Conservation (phyloP, 2,329 filamentous ascomycete species). For the Colletotrichum euphorbiae region DNA sequence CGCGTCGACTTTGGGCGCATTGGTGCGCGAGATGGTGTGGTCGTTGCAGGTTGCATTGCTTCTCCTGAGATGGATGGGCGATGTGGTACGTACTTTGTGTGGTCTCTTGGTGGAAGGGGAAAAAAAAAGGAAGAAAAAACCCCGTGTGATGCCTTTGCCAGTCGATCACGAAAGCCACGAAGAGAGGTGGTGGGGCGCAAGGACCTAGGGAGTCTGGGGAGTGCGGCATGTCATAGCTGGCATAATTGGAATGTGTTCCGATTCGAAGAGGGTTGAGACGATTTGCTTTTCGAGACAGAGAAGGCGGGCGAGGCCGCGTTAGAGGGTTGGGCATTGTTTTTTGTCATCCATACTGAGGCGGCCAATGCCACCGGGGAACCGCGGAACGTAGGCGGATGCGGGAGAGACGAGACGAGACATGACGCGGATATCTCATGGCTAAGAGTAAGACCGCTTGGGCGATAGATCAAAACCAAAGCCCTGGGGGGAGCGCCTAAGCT, state of each 20-base stretch:
- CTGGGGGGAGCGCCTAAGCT: conserved; percentile 1
- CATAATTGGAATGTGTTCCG: conserved; percentile 31
- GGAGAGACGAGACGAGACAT: conserved; percentile 38
- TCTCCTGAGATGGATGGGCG: neutral
- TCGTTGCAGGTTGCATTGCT: conserved; percentile 18
- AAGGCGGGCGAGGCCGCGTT: conserved; percentile 33
- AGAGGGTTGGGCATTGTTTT: conserved; percentile 27
- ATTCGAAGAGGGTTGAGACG: conserved; percentile 37
- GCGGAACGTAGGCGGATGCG: conserved; percentile 27
- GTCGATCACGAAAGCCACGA: conserved; percentile 27
- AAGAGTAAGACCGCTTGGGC: conserved; percentile 8
- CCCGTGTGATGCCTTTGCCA: conserved; percentile 6
- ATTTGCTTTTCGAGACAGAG: conserved; percentile 30
- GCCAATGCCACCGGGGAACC: conserved; percentile 34
- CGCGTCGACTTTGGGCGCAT: conserved; percentile 9
- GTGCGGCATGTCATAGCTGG: conserved; percentile 29
- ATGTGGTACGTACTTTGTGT: conserved; percentile 24
- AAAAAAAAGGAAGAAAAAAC: no score
- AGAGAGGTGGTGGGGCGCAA: conserved; percentile 13
- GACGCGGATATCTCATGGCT: conserved; percentile 27
- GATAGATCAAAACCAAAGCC: conserved; percentile 18
- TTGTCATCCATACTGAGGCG: conserved; percentile 14
- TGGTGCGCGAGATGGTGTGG: conserved; percentile 30
- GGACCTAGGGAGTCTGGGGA: conserved; percentile 16
- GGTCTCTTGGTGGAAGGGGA: neutral